A percentile compares a stretch with the other conserved stretches of the same genome.
Evolutionary conservation across 1,139 yeast genomes (phyloP).

Genomic region (Magnusiomyces tetraspermus): DNA sequence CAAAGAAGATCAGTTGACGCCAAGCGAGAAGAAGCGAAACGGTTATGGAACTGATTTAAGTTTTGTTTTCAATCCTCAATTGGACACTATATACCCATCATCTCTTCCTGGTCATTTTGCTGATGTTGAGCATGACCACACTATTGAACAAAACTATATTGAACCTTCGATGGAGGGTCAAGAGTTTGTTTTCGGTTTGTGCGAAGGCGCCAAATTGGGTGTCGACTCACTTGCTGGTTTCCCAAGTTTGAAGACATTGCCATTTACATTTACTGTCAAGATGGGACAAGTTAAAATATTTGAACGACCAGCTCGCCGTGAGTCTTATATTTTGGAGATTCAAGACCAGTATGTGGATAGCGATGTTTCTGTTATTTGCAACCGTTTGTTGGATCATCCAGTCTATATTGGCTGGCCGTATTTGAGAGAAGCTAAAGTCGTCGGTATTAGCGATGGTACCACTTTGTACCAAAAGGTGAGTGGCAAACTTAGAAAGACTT

Average conservation of each 20-base stretch:
- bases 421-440: slow-evolving; percentile 67
- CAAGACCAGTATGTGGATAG: slow-evolving; percentile 46
- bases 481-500: slow-evolving; percentile 9
- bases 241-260: slow-evolving; percentile 69
- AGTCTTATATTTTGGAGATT: slow-evolving; percentile 62
- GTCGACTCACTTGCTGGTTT: slow-evolving; percentile 73
- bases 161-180: slow-evolving; percentile 10
- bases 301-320: slow-evolving; percentile 76
- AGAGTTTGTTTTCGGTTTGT: slow-evolving; percentile 48
- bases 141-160: slow-evolving; percentile 44
- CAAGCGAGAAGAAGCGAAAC: slow-evolving; percentile 67
- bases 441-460: slow-evolving; percentile 52
- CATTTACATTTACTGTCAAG: slow-evolving; percentile 46
- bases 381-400: slow-evolving; percentile 47
- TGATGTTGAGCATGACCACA: slow-evolving; percentile 69
- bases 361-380: slow-evolving; percentile 43
- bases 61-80: slow-evolving; percentile 71
- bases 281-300: slow-evolving; percentile 65
- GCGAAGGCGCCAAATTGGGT: slow-evolving; percentile 63
- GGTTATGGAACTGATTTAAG: slow-evolving; percentile 58
- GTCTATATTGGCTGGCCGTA: slow-evolving; percentile 87
- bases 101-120: slow-evolving; percentile 72
- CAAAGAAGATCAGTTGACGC: slow-evolving; percentile 45
- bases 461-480: slow-evolving; percentile 40
- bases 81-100: slow-evolving; percentile 57